phyloP scores from a whole-genome alignment of 2,329 filamentous ascomycete genomes.

The Tolypocladium inflatum region DNA sequence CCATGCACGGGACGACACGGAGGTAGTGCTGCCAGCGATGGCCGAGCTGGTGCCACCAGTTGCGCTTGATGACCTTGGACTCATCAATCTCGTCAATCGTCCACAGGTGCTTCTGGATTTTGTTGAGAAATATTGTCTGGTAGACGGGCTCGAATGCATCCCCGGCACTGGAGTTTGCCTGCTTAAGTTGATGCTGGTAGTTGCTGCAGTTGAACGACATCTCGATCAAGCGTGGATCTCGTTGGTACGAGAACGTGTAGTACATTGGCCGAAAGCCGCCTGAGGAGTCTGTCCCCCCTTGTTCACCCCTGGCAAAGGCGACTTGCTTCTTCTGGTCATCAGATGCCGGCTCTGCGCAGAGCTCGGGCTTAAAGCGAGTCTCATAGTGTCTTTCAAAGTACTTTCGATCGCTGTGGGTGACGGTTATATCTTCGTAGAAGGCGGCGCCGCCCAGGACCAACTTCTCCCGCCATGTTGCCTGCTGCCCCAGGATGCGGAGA shows the following conservation, averaged over 20 bases:
- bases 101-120: conserved; percentile 46
- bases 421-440: conserved; percentile 61
- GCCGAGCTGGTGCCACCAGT: conserved; percentile 62
- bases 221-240: conserved; percentile 49
- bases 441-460: conserved; percentile 61
- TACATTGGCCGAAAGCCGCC: conserved; percentile 56
- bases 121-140: conserved; percentile 59
- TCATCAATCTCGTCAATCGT: conserved; percentile 48
- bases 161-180: conserved; percentile 11
- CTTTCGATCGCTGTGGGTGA: conserved; percentile 55
- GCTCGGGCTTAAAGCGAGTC: conserved; percentile 42
- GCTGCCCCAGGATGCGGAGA: conserved; percentile 48
- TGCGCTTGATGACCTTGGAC: conserved; percentile 49
- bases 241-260: conserved; percentile 49
- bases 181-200: conserved; percentile 63
- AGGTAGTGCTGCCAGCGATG: conserved; percentile 55
- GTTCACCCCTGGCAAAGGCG: conserved; percentile 30
- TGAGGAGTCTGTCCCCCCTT: conserved; percentile 26
- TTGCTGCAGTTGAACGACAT: conserved; percentile 70
- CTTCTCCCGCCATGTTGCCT: conserved; percentile 50
- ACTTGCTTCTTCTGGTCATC: conserved; percentile 28
- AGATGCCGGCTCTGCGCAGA: conserved; percentile 37
- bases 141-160: conserved; percentile 50
- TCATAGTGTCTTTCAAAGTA: conserved; percentile 65
- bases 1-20: conserved; percentile 60